phyloP scores from a whole-genome alignment of 1,284 basidiomycete genomes.

The Tylopilus sp. region DNA sequence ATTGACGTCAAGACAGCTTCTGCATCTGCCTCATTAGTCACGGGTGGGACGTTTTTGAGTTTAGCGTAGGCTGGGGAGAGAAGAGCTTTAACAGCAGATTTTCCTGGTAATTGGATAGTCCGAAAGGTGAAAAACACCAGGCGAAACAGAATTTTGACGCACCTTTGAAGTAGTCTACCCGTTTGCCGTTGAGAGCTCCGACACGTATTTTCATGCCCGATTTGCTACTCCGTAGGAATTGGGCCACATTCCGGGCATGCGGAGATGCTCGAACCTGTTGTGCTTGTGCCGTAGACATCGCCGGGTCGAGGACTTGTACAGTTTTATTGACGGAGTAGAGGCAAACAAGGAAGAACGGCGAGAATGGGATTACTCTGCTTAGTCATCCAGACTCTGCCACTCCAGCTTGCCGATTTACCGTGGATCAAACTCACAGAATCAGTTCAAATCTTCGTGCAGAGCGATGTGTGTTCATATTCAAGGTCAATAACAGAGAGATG shows the following conservation, averaged over 20 bases:
- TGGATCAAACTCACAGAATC: too few relatives aligned
- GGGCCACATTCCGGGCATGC: conserved; percentile 76
- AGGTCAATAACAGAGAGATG: neutral
- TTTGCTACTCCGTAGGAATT: conserved; percentile 82
- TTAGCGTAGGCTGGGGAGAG: conserved; percentile 90
- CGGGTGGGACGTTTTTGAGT: conserved; percentile 78
- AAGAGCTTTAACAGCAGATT: conserved; percentile 88
- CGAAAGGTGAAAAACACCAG: neutral
- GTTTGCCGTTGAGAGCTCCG: conserved; percentile 91
- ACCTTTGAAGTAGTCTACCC: conserved; percentile 98
- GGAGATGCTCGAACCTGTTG: conserved; percentile 75
- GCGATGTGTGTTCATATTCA: too few relatives aligned
- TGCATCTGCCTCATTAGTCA: conserved; percentile 80
- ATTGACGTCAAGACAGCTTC: conserved; percentile 65
- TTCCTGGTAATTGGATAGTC: conserved; percentile 53
- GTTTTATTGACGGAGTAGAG: neutral
- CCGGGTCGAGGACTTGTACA: neutral
- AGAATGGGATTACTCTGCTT: conserved; percentile 6
- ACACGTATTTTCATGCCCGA: conserved; percentile 88
- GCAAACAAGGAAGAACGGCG: neutral
- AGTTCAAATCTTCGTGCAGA: too few relatives aligned
- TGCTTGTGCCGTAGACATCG: conserved; percentile 48
- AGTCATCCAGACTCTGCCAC: conserved; percentile 10
- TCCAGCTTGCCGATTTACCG: too few relatives aligned
- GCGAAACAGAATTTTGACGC: neutral